Evolutionary conservation across 1,284 basidiomycete genomes (phyloP).

Genomic region (Rhodotorula sp.): DNA sequence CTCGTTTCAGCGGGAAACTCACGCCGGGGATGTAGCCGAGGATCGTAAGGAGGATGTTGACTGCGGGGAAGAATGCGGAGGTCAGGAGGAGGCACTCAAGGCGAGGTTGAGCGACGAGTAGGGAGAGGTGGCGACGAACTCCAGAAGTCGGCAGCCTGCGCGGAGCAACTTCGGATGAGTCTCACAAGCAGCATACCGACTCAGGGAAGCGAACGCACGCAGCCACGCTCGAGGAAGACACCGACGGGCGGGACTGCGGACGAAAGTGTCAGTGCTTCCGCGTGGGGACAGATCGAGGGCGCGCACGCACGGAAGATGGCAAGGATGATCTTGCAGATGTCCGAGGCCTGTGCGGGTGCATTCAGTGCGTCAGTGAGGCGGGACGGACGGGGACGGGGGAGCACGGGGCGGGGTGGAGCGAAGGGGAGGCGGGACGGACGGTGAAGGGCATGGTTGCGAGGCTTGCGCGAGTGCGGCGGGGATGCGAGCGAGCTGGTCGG

Average conservation of each 20-base stretch:
- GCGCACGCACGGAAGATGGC: constrained; percentile 20
- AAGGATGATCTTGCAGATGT: constrained; percentile 32
- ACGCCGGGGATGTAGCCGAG: constrained; percentile 20
- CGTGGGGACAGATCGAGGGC: neutral
- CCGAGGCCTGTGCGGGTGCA: neutral
- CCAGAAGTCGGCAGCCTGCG: constrained; percentile 18
- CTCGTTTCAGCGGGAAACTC: neutral
- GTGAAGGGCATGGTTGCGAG: constrained; percentile 22
- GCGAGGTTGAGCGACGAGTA: too few relatives aligned
- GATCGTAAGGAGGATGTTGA: constrained; percentile 21
- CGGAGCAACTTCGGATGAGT: neutral
- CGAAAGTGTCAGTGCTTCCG: neutral
- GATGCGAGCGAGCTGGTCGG: neutral
- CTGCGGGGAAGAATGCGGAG: neutral
- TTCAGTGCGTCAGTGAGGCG: neutral
- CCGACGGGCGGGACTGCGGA: constrained; percentile 13
- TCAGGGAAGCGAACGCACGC: neutral
- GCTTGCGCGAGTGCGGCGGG: too few relatives aligned
- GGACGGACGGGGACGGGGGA: neutral
- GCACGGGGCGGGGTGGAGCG: neutral
- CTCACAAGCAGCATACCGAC: neutral
- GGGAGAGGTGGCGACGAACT: neutral
- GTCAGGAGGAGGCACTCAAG: neutral
- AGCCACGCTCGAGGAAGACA: constrained; percentile 27
- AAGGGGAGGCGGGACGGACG: neutral